A percentile compares a stretch with the other conserved stretches of the same genome.
Evolutionary conservation across 2,329 filamentous ascomycete genomes (phyloP).

Genomic region (Exserohilum rostratum): DNA sequence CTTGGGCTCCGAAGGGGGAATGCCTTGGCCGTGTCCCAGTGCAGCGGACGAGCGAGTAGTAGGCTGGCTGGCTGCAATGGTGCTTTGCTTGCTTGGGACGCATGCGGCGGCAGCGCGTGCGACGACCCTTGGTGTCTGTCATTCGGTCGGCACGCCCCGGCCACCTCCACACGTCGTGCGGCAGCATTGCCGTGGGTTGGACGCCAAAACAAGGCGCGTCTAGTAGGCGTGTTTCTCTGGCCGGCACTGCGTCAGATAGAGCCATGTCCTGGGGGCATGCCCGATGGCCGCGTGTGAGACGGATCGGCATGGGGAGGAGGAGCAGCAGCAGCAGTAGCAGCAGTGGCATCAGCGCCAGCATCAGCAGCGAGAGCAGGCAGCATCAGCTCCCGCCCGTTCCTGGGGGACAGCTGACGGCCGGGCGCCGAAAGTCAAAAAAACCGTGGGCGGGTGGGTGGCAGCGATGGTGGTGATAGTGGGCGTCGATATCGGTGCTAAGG

Average conservation of each 20-base stretch:
- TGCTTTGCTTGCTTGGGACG: neutral
- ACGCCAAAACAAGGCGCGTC: slow-evolving; percentile 3
- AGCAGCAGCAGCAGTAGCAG: no score
- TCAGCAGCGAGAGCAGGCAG: neutral
- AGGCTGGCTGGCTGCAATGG: neutral
- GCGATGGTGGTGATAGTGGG: neutral
- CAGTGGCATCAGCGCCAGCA: neutral
- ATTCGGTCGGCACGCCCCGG: neutral
- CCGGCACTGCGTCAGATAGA: slow-evolving; percentile 1
- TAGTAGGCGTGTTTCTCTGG: neutral
- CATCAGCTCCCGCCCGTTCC: neutral
- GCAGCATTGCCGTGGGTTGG: slow-evolving; percentile 1
- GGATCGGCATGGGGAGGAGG: neutral
- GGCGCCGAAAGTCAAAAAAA: neutral
- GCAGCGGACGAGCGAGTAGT: neutral
- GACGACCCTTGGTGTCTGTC: neutral
- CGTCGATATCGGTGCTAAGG: neutral
- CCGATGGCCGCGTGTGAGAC: neutral
- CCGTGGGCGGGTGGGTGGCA: neutral
- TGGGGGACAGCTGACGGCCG: neutral
- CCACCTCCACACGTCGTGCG: neutral
- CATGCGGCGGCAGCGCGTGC: slow-evolving; percentile 4
- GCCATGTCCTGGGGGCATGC: neutral
- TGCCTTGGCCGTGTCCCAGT: neutral
- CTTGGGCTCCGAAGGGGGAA: neutral